Evolutionary conservation across 306 rosid species (phyloP), one percentile per base, ranked within the genome.

Genomic region (Heteromeles arbutifolia): DNA sequence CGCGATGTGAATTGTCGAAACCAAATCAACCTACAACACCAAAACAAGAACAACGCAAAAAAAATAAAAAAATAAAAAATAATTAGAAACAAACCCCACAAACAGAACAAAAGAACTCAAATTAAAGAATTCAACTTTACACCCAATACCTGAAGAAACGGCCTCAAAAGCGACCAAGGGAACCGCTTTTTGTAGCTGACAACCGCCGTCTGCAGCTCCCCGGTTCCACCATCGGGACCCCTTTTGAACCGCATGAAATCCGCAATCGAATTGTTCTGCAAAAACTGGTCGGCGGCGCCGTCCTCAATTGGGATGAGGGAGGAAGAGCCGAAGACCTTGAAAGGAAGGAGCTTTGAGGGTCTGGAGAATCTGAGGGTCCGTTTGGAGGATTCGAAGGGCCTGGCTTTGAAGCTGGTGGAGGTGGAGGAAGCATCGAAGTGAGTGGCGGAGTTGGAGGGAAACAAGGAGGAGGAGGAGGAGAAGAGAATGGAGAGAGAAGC

Each of bases 1-100:
- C 29, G 93, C 98, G 48, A 95, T 95, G 75, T 95, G 98, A 90
- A 95, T 90, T 43, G 98, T 95, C 6, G 98, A 95, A 72, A 95
- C 90, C 93, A 95, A 86, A 87, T 95, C 98, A 78, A 95, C 98
- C 98, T 95, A 79, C 80, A 89, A 59, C 41, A 84, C 29, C 82
- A 80, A 43, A 39, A 84, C 29, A 67, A 50, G 56, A 52, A 62
- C 14, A 79, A 79, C 52, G 28, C 69, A 70, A 67, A 68, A 31
- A 37, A 32, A n/a, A n/a, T n/a, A n/a, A n/a, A n/a, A n/a, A n/a
- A n/a, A n/a, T n/a, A 34, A 34, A 6, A 31, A 29, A 29, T 3
- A n/a, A 73, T 71, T 58, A 31, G 22, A 48, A 54, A 73, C 73
- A 39, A 80, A 82, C 78, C 69, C 59, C 22, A 5, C 12, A 4